These are phyloP conservation scores for Rhizoclosmatium sp. DNA, from an alignment of 192 early-diverging fungal species.

Conservation along the genomic window DNA sequence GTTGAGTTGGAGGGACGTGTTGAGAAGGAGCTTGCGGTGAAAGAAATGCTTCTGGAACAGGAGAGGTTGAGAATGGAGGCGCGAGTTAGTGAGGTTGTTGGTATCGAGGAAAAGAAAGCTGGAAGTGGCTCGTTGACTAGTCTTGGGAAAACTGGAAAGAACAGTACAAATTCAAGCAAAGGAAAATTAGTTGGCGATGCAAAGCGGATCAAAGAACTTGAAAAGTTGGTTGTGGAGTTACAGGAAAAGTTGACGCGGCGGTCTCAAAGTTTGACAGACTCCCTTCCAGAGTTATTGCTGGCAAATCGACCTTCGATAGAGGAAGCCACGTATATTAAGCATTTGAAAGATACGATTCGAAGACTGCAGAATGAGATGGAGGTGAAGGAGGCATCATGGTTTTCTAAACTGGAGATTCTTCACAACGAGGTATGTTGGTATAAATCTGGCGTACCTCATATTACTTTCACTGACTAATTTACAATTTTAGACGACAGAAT, in stretches of 20 bases:
- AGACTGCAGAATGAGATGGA: slow-evolving; percentile 36
- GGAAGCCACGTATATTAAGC: slow-evolving; percentile 35
- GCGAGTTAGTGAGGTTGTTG: neutral
- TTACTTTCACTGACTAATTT: neutral
- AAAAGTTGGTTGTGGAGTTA: slow-evolving; percentile 27
- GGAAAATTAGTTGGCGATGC: neutral
- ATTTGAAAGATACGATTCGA: slow-evolving; percentile 38
- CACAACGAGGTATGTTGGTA: slow-evolving; percentile 37
- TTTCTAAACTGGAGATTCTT: slow-evolving; percentile 25
- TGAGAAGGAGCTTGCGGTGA: slow-evolving; percentile 23
- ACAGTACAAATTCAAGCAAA: neutral
- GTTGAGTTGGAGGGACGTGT: slow-evolving; percentile 35
- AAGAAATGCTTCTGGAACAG: slow-evolving; percentile 33
- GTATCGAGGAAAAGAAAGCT: neutral
- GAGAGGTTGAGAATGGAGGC: slow-evolving; percentile 4
- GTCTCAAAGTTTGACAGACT: neutral
- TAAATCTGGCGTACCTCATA: neutral
- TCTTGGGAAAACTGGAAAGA: neutral
- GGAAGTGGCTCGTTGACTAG: neutral
- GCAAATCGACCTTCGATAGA: slow-evolving; percentile 24
- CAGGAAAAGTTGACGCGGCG: slow-evolving; percentile 26
- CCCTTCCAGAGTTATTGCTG: neutral
- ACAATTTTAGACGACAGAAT: slow-evolving; percentile 5
- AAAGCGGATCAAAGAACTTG: slow-evolving; percentile 31
- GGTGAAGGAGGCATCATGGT: slow-evolving; percentile 23